Evolutionary conservation across 225 moss, liverwort and hornwort species (phyloP), one percentile per base, ranked within the genome.

Genomic region (Antitrichia curtipendula): DNA sequence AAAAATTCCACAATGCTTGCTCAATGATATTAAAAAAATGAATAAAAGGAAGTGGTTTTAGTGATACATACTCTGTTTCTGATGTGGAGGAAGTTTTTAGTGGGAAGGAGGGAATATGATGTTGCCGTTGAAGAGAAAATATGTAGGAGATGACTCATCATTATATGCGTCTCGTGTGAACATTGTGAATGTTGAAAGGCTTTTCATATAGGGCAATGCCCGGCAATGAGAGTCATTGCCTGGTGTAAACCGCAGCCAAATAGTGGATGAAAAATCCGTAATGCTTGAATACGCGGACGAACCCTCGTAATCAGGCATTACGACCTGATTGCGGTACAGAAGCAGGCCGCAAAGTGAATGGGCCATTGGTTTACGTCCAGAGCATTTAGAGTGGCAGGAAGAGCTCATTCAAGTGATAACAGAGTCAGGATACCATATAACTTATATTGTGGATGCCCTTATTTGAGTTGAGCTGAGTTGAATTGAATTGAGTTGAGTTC

Each of bases 161-260:
- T 25, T 69, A 15, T 14, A 25, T 2, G 5, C 0, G 3, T 3
- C 10, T 29, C 0, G 0, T 18, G 10, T 31, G 19, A 31, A 19
- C 19, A 47, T 47, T 47, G 45, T 47, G 4, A 73, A 47, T 2
- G 1, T 72, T 45, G 31, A 7, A 47, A 47, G 18, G 10, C 18
- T 28, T 43, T 43, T 15, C 4, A 9, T n/a, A n/a, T n/a, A n/a
- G n/a, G n/a, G n/a, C n/a, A n/a, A n/a, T n/a, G n/a, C n/a, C n/a
- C n/a, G n/a, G n/a, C n/a, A n/a, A n/a, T n/a, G n/a, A n/a, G n/a
- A n/a, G n/a, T n/a, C n/a, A n/a, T n/a, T n/a, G n/a, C n/a, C n/a
- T n/a, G n/a, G n/a, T n/a, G n/a, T n/a, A n/a, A n/a, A n/a, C n/a
- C n/a, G n/a, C n/a, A n/a, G n/a, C n/a, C n/a, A n/a, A n/a, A n/a